Conservation (phyloP, 805 yeast species). For the Blastobotrys attinorum region DNA sequence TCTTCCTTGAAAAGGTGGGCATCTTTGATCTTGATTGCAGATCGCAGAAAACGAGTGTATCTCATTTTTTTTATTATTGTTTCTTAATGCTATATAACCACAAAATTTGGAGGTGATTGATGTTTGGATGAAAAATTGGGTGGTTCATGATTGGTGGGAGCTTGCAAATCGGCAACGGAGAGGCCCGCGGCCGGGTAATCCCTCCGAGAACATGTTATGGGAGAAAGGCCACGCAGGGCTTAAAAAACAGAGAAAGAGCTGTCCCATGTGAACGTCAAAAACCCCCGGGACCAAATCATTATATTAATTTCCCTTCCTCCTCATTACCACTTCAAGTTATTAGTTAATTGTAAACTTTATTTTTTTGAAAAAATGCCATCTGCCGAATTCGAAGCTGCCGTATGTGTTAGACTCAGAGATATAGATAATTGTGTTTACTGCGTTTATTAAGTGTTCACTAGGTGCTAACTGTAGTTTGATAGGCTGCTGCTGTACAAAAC, state of each 20-base stretch:
- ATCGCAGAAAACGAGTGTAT: conserved; percentile 2
- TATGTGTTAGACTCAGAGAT: conserved; percentile 10
- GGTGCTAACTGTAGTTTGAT: no score
- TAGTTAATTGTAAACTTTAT: no score
- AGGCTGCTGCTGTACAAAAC: conserved; percentile 76
- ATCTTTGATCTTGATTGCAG: conserved; percentile 1
- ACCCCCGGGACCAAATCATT: no score
- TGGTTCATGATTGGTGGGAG: neutral
- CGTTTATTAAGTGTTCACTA: neutral
- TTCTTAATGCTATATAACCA: no score
- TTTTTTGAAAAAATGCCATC: conserved; percentile 35
- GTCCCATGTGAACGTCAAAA: no score
- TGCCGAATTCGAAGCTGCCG: conserved; percentile 31
- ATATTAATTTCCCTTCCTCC: neutral
- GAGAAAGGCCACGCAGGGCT: no score
- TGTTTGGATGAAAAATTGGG: conserved; percentile 1
- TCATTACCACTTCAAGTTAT: no score
- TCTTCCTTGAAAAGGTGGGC: neutral
- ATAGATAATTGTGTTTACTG: neutral
- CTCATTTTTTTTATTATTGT: no score
- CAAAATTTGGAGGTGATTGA: no score
- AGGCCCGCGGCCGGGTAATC: neutral
- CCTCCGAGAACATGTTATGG: no score
- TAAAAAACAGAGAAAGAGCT: no score
- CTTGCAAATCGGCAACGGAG: no score